Base-by-base conservation (phyloP, 306 rosid species). In the Trichosanthes truncata region DNA sequence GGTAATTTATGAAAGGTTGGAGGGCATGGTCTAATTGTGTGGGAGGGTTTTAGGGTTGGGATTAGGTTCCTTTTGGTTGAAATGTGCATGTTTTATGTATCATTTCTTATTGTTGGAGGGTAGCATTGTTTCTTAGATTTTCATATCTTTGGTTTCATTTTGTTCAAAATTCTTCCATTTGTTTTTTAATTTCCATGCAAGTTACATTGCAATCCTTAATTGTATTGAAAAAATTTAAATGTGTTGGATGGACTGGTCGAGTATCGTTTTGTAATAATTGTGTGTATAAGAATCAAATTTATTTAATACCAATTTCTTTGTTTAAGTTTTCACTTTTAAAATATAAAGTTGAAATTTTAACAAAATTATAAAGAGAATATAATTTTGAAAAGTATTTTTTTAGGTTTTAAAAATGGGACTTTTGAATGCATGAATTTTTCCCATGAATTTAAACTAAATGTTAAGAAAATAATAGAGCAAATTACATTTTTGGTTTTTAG, bases 1-100 rank as follows among this genome's bases (percentile, higher is more conserved):
- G 35, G 61, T 21, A 48, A 82, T 57, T 72, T 21, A 25, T 75
- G 31, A 33, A 1, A 72, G 88, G 81, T 79, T 18, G 85, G 25
- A 77, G 9, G 48, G 4, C 33, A 72, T 72, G 77, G 40, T 21
- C 23, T 48, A 73, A 73, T 21, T 46, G 77, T 48, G 77, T 46
- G 60, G 77, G 8, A 23, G 40, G 59, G 12, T 33, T 53, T 52
- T 76, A 76, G 48, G 79, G 66, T 76, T 76, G 66, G 43, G 61
- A 56, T 52, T 76, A 76, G 66, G 79, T 76, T 35, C 21, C 7
- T 33, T 52, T 52, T 76, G 63, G 79, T 76, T 76, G 18, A 10
- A 31, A 33, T 33, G 77, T 73, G 77, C 66, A 76, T 76, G 67
- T 33, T 26, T 33, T 76, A 55, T 52, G 66, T 43, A 33, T 21